Evolutionary conservation across 164 flowering plant species (phyloP).

Genomic region (Stephania japonica): DNA sequence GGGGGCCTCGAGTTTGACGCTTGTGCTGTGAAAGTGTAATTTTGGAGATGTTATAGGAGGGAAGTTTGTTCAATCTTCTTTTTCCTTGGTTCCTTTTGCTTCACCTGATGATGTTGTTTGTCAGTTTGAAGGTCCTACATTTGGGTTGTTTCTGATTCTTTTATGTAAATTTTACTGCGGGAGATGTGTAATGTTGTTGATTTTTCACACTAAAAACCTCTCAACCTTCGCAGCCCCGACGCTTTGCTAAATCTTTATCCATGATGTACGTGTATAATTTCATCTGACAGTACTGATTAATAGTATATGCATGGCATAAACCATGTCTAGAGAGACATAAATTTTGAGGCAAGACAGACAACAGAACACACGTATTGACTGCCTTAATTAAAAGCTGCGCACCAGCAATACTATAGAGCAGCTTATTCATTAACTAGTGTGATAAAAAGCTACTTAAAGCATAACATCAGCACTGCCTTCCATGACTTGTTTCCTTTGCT

Average conservation of each 20-base stretch:
- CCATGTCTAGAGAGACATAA: neutral
- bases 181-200: neutral
- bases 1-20: neutral
- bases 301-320: too few relatives aligned
- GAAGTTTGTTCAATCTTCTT: neutral
- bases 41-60: neutral
- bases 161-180: neutral
- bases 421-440: too few relatives aligned
- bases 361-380: neutral
- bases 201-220: neutral
- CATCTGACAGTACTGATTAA: neutral
- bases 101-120: neutral
- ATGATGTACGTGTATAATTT: too few relatives aligned
- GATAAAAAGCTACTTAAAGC: neutral
- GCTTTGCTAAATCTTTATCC: too few relatives aligned
- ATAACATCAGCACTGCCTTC: neutral
- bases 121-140: neutral
- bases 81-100: neutral
- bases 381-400: too few relatives aligned
- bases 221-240: too few relatives aligned
- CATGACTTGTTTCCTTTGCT: constrained; percentile 9
- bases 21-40: neutral
- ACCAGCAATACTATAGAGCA: too few relatives aligned
- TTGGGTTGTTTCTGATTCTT: neutral
- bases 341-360: neutral